Percentiles rank a stretch among this genome's conserved stretches.
These are phyloP conservation scores for Psilocybe tampanensis DNA, from an alignment of 768 basidiomycete species.

Conservation along the genomic window DNA sequence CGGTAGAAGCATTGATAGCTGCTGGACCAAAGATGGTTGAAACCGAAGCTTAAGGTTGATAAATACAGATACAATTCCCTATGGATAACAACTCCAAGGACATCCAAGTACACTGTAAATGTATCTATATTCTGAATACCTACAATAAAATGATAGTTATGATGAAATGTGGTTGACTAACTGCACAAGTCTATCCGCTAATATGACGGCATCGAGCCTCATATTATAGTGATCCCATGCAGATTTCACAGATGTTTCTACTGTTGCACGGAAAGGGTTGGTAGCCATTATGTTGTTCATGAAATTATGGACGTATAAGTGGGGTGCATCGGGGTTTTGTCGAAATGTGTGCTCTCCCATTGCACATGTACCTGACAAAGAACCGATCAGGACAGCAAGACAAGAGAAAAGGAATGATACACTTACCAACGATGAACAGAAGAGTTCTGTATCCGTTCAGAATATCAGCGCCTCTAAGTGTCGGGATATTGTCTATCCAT, in stretches of 20 bases:
- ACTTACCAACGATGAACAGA: slow-evolving; percentile 3
- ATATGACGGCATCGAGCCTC: not conserved
- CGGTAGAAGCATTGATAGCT: not conserved
- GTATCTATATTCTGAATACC: not conserved
- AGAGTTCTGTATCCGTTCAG: slow-evolving; percentile 3
- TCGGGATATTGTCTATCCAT: slow-evolving; percentile 8
- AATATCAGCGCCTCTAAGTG: slow-evolving; percentile 1
- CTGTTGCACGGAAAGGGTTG: slow-evolving; percentile 2
- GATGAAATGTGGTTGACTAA: slow-evolving; percentile 3
- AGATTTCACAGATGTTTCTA: not conserved
- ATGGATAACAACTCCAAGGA: too few species aligned
- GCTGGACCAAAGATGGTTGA: not conserved
- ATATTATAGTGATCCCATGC: slow-evolving; percentile 2
- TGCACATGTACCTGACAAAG: slow-evolving; percentile 3
- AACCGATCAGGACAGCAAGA: not conserved
- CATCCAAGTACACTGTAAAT: too few species aligned
- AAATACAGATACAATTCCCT: too few species aligned
- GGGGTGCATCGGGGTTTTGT: slow-evolving; percentile 8
- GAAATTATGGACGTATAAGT: slow-evolving; percentile 4
- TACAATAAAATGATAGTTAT: not conserved
- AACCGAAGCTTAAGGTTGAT: not conserved
- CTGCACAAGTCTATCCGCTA: slow-evolving; percentile 1
- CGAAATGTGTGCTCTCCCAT: slow-evolving; percentile 10
- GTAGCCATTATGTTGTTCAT: not conserved
- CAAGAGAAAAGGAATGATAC: not conserved